phyloP scores from a whole-genome alignment of 1,284 basidiomycete species.

The Pseudozyma pruni region DNA sequence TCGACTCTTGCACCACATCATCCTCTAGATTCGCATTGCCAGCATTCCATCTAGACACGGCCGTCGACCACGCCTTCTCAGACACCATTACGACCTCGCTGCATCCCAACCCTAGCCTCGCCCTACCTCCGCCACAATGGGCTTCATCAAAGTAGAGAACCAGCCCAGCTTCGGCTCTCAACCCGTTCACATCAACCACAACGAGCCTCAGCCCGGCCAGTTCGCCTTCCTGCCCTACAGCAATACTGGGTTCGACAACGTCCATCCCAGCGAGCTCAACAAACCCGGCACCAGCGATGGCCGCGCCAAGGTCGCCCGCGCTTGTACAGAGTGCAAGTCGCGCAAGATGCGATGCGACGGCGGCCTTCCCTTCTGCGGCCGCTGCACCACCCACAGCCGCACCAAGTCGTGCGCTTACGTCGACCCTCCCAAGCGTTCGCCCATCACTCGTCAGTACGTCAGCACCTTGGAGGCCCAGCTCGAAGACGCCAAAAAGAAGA shows the following conservation, averaged over 20 bases:
- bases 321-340: conserved; percentile 53
- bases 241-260: conserved; percentile 40
- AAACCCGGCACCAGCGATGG: conserved; percentile 49
- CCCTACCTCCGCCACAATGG: conserved; percentile 15
- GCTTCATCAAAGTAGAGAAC: conserved; percentile 48
- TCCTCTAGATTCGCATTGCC: not conserved
- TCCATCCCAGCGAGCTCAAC: conserved; percentile 42
- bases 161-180: conserved; percentile 32
- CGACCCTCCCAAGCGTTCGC: conserved; percentile 50
- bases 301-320: conserved; percentile 46
- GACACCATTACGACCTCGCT: too few species aligned
- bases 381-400: conserved; percentile 53
- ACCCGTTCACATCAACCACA: conserved; percentile 29
- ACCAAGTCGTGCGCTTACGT: conserved; percentile 54
- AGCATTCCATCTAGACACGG: too few species aligned
- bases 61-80: too few species aligned
- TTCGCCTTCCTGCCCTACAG: conserved; percentile 46
- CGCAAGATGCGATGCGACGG: conserved; percentile 56
- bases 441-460: conserved; percentile 53
- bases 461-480: conserved; percentile 48
- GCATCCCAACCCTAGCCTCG: not conserved
- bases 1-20: not conserved
- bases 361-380: conserved; percentile 51
- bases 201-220: conserved; percentile 38
- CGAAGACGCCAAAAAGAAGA: conserved; percentile 38